Evolutionary conservation across 2,329 filamentous ascomycete species (phyloP).

Genomic region (Colletotrichum abscissum): DNA sequence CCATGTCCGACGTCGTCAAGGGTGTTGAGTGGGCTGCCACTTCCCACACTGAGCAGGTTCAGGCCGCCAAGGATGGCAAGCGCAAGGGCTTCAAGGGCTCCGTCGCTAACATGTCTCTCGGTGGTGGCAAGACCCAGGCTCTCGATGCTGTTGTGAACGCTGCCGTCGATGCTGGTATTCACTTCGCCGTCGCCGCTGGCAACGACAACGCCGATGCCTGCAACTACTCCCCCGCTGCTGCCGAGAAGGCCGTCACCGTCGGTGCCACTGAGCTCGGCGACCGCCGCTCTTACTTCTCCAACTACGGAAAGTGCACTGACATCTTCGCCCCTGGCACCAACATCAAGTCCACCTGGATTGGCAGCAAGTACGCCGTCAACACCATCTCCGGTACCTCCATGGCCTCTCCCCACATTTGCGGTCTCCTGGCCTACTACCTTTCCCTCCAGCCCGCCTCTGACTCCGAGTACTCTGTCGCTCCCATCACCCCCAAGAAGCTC

Average conservation of each 20-base stretch:
- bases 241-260: slow-evolving; percentile 92
- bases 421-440: slow-evolving; percentile 97
- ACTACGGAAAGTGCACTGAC: slow-evolving; percentile 99
- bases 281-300: slow-evolving; percentile 99
- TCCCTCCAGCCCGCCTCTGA: slow-evolving; percentile 92
- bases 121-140: slow-evolving; percentile 94
- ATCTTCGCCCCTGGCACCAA: slow-evolving; percentile 98
- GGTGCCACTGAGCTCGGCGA: slow-evolving; percentile 94
- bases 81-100: slow-evolving; percentile 98
- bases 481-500: slow-evolving; percentile 92
- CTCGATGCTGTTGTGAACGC: slow-evolving; percentile 95
- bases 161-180: slow-evolving; percentile 88
- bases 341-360: slow-evolving; percentile 98
- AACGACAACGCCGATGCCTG: slow-evolving; percentile 99
- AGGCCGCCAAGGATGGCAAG: slow-evolving; percentile 86
- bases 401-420: slow-evolving; percentile 96
- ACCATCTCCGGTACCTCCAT: slow-evolving; percentile 99
- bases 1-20: slow-evolving; percentile 99
- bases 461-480: slow-evolving; percentile 90
- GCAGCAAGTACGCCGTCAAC: slow-evolving; percentile 95
- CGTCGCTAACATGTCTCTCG: slow-evolving; percentile 98
- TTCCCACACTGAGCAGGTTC: slow-evolving; percentile 79
- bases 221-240: slow-evolving; percentile 98
- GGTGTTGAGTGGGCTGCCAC: slow-evolving; percentile 95
- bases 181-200: slow-evolving; percentile 98